Base-by-base conservation (phyloP, 1,284 basidiomycete species). In the Lignosus rhinocerotis region DNA sequence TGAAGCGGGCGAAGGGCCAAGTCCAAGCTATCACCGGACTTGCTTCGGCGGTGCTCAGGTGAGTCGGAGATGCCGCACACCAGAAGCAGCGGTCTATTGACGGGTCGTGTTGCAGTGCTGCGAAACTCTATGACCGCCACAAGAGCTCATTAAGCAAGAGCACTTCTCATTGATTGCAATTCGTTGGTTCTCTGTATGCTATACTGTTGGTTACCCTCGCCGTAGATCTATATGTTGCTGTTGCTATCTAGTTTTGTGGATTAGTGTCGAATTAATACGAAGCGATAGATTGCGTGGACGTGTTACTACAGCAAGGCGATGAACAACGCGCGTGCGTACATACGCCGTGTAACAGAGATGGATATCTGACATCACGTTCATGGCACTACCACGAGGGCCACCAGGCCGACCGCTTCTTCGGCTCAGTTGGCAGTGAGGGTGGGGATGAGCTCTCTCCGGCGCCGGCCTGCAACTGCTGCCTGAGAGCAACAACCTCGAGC, bases 1-100 rank as follows among this genome's bases (percentile, higher is more conserved):
- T 92, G 61, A 81, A 84, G 66, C 80, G 82, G 19, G 84, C 78
- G 43, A 82, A 78, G 61, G 79, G 84, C 52, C 73, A 80, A n/a
- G 73, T 89, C 9, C 85, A 90, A 72, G 78, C 90, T 1, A 73
- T 87, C 61, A 75, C 84, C 31, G 90, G 91, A 17, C 75, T 93
- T 41, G 76, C 77, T 34, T 80, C 90, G 55, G 91, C 86, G 10
- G 74, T 88, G 52, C 75, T 93, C 53, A 90, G 90, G 90, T 92
- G 72, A 64, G 74, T 63, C 47, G 38, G 48, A 58, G 39, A 8
- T 19, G 39, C 31, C 33, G 44, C 39, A 48, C 54, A 51, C 59
- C 59, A 39, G 51, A 47, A 11, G 54, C 55, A 25, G 49, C 52
- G 55, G 50, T 46, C 51, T 54, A 38, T 49, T 50, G 31, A 47